Conservation (phyloP, 768 basidiomycete species). For the Leccinum uliginosum region DNA sequence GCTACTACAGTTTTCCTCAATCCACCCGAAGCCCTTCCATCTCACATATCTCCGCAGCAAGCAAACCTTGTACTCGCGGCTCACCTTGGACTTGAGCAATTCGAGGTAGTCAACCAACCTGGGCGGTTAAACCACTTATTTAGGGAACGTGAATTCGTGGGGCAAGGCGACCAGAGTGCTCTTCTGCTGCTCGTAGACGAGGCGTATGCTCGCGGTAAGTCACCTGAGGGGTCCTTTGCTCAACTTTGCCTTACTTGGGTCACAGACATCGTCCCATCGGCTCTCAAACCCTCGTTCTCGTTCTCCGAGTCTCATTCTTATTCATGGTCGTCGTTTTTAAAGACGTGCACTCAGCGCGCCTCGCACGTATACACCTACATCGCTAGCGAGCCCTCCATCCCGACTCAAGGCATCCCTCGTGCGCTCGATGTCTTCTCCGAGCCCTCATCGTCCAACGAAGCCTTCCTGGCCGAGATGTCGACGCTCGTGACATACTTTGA, state of each 20-base stretch:
- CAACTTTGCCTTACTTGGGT: neutral
- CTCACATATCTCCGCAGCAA: slow-evolving; percentile 45
- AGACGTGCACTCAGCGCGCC: slow-evolving; percentile 58
- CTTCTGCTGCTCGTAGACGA: slow-evolving; percentile 57
- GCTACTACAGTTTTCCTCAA: slow-evolving; percentile 61
- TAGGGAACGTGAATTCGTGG: slow-evolving; percentile 50
- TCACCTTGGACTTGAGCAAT: slow-evolving; percentile 68
- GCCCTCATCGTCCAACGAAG: slow-evolving; percentile 35
- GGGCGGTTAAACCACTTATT: slow-evolving; percentile 17
- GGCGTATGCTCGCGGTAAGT: slow-evolving; percentile 50
- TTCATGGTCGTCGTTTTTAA: slow-evolving; percentile 47
- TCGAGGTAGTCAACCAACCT: slow-evolving; percentile 45
- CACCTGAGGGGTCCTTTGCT: neutral
- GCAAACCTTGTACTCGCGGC: slow-evolving; percentile 59
- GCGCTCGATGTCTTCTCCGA: slow-evolving; percentile 40
- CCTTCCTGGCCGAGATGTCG: slow-evolving; percentile 39
- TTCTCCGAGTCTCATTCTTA: slow-evolving; percentile 29
- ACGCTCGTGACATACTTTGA: slow-evolving; percentile 53
- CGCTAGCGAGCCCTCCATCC: slow-evolving; percentile 35
- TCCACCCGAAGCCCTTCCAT: slow-evolving; percentile 37
- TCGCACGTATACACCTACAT: slow-evolving; percentile 53
- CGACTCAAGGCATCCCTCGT: slow-evolving; percentile 28
- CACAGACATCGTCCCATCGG: slow-evolving; percentile 55
- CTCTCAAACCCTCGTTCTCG: slow-evolving; percentile 46
- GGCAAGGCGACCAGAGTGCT: slow-evolving; percentile 45